A percentile compares a stretch with the other conserved stretches of the same genome.
Evolutionary conservation across 768 basidiomycete genomes (phyloP).

Genomic region (Lentinula guzmanii): DNA sequence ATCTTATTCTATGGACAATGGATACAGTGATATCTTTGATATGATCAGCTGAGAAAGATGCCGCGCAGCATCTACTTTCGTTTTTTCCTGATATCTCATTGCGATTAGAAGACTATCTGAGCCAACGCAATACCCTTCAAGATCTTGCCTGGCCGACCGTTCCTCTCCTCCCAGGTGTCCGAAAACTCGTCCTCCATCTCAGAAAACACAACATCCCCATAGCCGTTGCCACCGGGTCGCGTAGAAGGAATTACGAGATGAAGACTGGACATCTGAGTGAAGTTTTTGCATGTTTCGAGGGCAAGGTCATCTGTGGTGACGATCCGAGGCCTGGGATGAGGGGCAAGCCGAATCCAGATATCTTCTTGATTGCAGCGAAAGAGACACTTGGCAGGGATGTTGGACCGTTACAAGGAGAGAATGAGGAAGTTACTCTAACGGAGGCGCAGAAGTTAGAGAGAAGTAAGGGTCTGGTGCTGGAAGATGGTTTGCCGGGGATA

Average conservation of each 20-base stretch:
- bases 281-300: slow-evolving; percentile 57
- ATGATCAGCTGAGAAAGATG: slow-evolving; percentile 53
- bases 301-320: slow-evolving; percentile 66
- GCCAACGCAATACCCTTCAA: slow-evolving; percentile 49
- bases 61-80: slow-evolving; percentile 64
- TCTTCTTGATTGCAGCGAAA: slow-evolving; percentile 71
- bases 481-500: slow-evolving; percentile 74
- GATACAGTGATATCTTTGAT: not conserved
- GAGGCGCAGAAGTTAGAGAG: slow-evolving; percentile 41
- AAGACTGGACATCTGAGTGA: slow-evolving; percentile 62
- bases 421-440: slow-evolving; percentile 16
- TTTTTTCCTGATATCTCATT: slow-evolving; percentile 73
- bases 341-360: slow-evolving; percentile 81
- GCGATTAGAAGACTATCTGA: slow-evolving; percentile 53
- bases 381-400: slow-evolving; percentile 51
- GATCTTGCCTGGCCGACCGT: slow-evolving; percentile 67
- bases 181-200: slow-evolving; percentile 66
- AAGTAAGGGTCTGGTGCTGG: slow-evolving; percentile 68
- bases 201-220: slow-evolving; percentile 65
- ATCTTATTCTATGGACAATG: not conserved
- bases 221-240: slow-evolving; percentile 76
- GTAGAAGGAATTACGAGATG: slow-evolving; percentile 54
- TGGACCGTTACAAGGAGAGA: slow-evolving; percentile 34
- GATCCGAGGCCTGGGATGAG: slow-evolving; percentile 46
- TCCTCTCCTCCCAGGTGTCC: slow-evolving; percentile 66